These are phyloP conservation scores for Boletus rubescentipes DNA, from an alignment of 768 basidiomycete species.

Conservation along the genomic window DNA sequence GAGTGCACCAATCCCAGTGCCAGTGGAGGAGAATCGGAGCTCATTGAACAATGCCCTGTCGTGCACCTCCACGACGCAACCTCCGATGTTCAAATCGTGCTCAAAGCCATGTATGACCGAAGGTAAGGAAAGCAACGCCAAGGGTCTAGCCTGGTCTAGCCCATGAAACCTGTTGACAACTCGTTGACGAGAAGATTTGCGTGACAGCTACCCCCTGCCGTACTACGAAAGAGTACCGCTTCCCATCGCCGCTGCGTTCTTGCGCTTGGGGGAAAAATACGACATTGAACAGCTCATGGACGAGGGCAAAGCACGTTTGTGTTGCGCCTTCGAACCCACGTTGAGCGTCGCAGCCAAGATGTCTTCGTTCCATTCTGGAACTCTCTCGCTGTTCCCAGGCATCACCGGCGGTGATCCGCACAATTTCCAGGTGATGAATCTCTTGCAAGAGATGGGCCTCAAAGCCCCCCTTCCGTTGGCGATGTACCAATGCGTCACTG, in stretches of 20 bases:
- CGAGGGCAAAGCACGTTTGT: constrained; percentile 11
- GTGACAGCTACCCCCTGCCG: constrained; percentile 10
- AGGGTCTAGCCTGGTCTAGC: too few relatives aligned
- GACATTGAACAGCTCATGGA: constrained; percentile 8
- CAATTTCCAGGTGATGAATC: constrained; percentile 21
- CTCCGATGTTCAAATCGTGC: constrained; percentile 12
- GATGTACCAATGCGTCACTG: constrained; percentile 9
- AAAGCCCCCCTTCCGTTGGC: constrained; percentile 4
- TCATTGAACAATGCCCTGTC: constrained; percentile 17
- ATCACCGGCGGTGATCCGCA: constrained; percentile 9
- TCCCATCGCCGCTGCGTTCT: constrained; percentile 5
- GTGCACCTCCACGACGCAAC: constrained; percentile 14
- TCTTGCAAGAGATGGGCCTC: constrained; percentile 8
- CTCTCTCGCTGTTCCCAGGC: not conserved
- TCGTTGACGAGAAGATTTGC: not conserved
- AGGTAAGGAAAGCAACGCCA: not conserved
- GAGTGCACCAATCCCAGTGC: not conserved
- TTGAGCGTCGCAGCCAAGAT: not conserved
- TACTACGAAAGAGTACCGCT: constrained; percentile 7
- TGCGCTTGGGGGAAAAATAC: constrained; percentile 27
- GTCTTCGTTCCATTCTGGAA: not conserved
- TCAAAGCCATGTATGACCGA: constrained; percentile 19
- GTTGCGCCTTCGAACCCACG: not conserved
- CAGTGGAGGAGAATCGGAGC: not conserved
- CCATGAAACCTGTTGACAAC: too few relatives aligned